Percentiles rank a stretch among this genome's conserved stretches.
These are phyloP conservation scores for Mycena filopes DNA, from an alignment of 768 basidiomycete species.

Conservation along the genomic window DNA sequence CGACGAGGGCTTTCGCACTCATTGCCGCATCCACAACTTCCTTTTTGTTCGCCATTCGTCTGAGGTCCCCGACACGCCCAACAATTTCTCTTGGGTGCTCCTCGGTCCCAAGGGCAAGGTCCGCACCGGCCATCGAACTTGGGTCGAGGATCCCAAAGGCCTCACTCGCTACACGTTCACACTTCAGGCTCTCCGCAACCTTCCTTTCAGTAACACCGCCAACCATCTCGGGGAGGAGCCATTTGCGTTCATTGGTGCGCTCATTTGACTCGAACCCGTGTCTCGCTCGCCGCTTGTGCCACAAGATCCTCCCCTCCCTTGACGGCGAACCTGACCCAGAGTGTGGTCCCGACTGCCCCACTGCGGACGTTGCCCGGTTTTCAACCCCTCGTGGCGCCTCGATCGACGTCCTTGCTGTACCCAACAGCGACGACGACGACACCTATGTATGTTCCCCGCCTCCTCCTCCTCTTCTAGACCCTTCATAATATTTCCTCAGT, in stretches of 20 bases:
- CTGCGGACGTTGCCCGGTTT: too few species aligned
- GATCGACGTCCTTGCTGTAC: too few species aligned
- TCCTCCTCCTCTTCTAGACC: too few species aligned
- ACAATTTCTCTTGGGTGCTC: not conserved
- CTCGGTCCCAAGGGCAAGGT: conserved; percentile 5
- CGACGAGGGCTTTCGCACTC: not conserved
- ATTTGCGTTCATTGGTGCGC: conserved; percentile 4
- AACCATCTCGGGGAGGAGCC: conserved; percentile 5
- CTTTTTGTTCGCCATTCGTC: too few species aligned
- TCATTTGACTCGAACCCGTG: too few species aligned
- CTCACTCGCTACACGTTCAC: conserved; percentile 8
- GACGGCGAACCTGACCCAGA: not conserved
- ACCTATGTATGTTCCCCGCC: too few species aligned
- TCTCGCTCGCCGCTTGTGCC: conserved; percentile 4
- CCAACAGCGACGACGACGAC: too few species aligned
- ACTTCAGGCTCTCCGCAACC: not conserved
- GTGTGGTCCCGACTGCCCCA: too few species aligned
- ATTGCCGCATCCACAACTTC: conserved; percentile 5
- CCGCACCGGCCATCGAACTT: not conserved
- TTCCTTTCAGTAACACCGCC: conserved; percentile 7
- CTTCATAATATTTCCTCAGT: too few species aligned
- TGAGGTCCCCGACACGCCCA: not conserved
- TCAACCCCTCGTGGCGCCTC: too few species aligned
- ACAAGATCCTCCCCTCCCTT: not conserved
- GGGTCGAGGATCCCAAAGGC: conserved; percentile 14